Base-by-base conservation (phyloP, 768 basidiomycete genomes). In the Russula ochroleuca region DNA sequence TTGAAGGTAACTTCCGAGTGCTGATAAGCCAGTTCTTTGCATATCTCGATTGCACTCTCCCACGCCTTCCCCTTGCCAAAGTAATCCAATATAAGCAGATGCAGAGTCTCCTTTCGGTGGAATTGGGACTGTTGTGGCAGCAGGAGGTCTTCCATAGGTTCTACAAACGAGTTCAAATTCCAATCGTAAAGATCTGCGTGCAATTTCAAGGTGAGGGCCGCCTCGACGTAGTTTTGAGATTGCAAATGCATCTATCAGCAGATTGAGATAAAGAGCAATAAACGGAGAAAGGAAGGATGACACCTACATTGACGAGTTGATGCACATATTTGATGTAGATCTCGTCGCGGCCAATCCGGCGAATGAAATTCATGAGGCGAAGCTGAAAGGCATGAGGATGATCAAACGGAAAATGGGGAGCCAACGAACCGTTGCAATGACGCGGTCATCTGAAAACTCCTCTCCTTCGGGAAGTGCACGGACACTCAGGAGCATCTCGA, bases 271-370 rank as follows among this genome's bases (percentile, higher is more conserved):
- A 47, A 57, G 13, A n/a, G 7, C 8, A 23, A 21, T 10, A 41
- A 49, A 57, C 51, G 47, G 38, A 21, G 7, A 48, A 56, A 47
- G 23, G 45, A 54, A 23, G 38, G 33, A 2, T 55, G 61, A 60
- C 35, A 65, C 86, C 68, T 71, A 94, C 91, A 69, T 92, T 90
- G 56, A 96, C 92, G 28, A 97, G 85, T 71, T 95, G 92, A 71
- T 97, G 93, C 25, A 96, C 90, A 73, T 96, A 96, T 81, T 94
- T 92, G 75, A 95, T 90, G 70, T 94, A 96, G 64, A 97, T 94
- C 71, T 95, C 94, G 70, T 92, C 88, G 14, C 94, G 81, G 19
- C 94, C 94, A 61, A 96, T 94, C 19, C 90, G 83, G 19, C 92
- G 83, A 68, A 96, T 93, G 74, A 95, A 97, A 73, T 94, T 92